phyloP scores from a whole-genome alignment of 2,329 filamentous ascomycete species.

The Thielaviopsis euricoi region DNA sequence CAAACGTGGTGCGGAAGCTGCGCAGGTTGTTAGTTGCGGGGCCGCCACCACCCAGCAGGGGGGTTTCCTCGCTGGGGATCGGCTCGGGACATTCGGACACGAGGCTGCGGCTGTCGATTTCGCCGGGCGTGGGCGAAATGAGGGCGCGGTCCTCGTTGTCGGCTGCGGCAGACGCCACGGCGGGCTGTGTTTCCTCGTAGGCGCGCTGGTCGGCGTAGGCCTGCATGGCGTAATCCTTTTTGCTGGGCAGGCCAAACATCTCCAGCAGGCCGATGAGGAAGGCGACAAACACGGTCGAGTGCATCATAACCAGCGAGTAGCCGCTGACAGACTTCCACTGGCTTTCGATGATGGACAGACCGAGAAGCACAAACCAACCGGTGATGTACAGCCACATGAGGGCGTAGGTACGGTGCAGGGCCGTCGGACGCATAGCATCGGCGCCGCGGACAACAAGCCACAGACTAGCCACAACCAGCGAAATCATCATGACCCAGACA shows the following conservation, averaged over 20 bases:
- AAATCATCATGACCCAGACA: constrained; percentile 69
- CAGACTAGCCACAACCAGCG: constrained; percentile 61
- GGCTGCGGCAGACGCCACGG: neutral
- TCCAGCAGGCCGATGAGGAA: constrained; percentile 64
- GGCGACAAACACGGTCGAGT: constrained; percentile 58
- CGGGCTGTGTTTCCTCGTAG: constrained; percentile 1
- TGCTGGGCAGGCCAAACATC: constrained; percentile 58
- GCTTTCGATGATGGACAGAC: constrained; percentile 59
- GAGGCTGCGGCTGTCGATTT: constrained; percentile 9
- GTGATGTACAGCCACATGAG: constrained; percentile 71
- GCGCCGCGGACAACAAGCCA: constrained; percentile 73
- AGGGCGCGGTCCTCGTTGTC: constrained; percentile 8
- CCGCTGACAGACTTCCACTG: constrained; percentile 55
- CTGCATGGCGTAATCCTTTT: constrained; percentile 48
- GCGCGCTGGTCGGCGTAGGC: constrained; percentile 28
- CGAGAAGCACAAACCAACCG: constrained; percentile 56
- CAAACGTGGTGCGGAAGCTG: constrained; percentile 32
- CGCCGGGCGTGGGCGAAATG: constrained; percentile 19
- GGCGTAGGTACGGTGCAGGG: constrained; percentile 66
- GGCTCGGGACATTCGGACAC: constrained; percentile 7
- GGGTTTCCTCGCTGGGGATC: constrained; percentile 29
- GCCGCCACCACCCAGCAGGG: constrained; percentile 21
- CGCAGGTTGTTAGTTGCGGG: constrained; percentile 11
- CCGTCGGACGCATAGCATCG: constrained; percentile 66
- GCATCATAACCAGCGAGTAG: constrained; percentile 70